Percentiles rank a stretch among this genome's conserved stretches.
phyloP scores from a whole-genome alignment of 495 filamentous ascomycete genomes.

The Coniosporium apollinis region DNA sequence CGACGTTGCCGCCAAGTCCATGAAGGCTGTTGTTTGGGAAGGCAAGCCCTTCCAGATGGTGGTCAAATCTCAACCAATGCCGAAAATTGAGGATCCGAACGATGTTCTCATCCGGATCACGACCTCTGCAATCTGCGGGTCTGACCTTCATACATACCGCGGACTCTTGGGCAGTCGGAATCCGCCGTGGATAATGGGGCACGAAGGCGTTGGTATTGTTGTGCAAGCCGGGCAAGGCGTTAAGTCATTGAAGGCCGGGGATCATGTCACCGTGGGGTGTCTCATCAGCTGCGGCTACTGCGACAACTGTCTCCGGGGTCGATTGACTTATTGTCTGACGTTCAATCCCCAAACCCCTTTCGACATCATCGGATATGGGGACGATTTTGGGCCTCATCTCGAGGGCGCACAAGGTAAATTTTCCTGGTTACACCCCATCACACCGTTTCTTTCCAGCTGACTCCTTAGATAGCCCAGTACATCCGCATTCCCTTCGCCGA shows the following conservation, averaged over 20 bases:
- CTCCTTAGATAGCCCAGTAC: constrained; percentile 27
- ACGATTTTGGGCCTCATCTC: too few species aligned
- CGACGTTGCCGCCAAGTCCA: too few species aligned
- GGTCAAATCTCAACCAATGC: constrained; percentile 1
- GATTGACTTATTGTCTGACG: too few species aligned
- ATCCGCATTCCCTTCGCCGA: constrained; percentile 27
- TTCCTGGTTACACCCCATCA: constrained; percentile 10
- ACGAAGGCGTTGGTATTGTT: constrained; percentile 27
- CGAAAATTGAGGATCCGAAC: neutral
- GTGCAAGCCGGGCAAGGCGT: constrained; percentile 20
- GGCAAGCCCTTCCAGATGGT: constrained; percentile 5
- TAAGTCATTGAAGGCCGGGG: constrained; percentile 17
- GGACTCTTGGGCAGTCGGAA: constrained; percentile 2
- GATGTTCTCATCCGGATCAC: constrained; percentile 8
- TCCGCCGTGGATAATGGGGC: constrained; percentile 19
- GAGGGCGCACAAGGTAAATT: too few species aligned
- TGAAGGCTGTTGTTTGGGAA: constrained; percentile 1
- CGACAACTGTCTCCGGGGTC: too few species aligned
- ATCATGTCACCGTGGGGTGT: constrained; percentile 27
- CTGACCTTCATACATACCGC: constrained; percentile 2
- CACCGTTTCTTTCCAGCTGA: neutral
- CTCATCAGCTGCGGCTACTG: too few species aligned
- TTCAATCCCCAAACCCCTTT: too few species aligned
- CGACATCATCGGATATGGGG: too few species aligned
- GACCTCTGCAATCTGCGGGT: constrained; percentile 6